Base-by-base conservation (phyloP, 768 basidiomycete species). In the Albatrellus ellisii region DNA sequence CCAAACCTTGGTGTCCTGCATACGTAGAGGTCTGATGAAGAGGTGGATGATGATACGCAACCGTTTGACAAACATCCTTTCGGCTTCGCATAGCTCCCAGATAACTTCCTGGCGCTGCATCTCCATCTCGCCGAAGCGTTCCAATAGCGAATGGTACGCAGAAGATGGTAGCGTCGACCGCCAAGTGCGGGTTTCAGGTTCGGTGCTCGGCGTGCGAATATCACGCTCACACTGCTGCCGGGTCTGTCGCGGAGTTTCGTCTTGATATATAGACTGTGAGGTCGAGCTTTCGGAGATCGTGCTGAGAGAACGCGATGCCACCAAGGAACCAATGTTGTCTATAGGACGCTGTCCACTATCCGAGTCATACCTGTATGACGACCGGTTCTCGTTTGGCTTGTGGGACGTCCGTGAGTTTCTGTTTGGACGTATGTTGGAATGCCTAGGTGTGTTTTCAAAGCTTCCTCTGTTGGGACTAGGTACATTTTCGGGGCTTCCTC, bases 21-120 rank as follows among this genome's bases (percentile, higher is more conserved):
- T 67, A 6, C 86, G 78, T 7, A 95, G 69, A 0, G 90, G 91
- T 4, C 75, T 63, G 22, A 90, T 71, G 56, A 90, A 91, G 5
- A 81, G 59, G n/a, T 67, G 62, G 10, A 89, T 63, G 47, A 86
- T 79, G 35, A 67, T 67, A 29, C 72, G 72, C 14, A 91, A 62
- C 6, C 70, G 75, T 17, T 67, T 62, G 43, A 90, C 73, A 48
- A 92, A 87, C 1, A 59, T 52, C 25, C 69, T 67, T 62, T 95
- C 89, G 0, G 80, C 70, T 32, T 75, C 68, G 47, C 68, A 70
- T 31, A 94, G 64, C 47, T 81, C 75, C 59, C 74, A 72, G 14
- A 88, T 73, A 26, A 77, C 58, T 50, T 75, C 75, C 52, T 84
- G 82, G 3, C 83, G 68, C 14, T 65, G 65, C 51, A 72, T 65